Conservation (phyloP, 2,329 filamentous ascomycete genomes). For the Parastagonospora nodorum region DNA sequence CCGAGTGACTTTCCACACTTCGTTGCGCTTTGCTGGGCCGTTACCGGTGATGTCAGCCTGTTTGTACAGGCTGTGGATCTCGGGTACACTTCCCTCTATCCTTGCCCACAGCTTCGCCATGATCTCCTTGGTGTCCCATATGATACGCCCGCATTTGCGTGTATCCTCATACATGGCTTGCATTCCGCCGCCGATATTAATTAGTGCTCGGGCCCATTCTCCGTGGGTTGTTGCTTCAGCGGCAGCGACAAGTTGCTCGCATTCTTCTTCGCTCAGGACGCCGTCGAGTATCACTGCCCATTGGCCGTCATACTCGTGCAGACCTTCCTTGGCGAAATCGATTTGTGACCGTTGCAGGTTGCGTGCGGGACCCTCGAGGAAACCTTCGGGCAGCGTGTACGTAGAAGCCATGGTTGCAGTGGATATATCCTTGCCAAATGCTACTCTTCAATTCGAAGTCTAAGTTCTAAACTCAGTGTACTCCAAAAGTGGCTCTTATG, state of each 20-base stretch:
- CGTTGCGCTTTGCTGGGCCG: slow-evolving; percentile 49
- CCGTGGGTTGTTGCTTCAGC: slow-evolving; percentile 38
- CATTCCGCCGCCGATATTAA: slow-evolving; percentile 67
- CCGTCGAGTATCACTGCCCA: slow-evolving; percentile 69
- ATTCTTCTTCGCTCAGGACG: slow-evolving; percentile 68
- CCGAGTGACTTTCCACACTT: slow-evolving; percentile 52
- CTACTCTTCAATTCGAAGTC: not conserved
- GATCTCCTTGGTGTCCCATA: slow-evolving; percentile 70
- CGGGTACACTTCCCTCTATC: slow-evolving; percentile 52
- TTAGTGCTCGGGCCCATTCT: slow-evolving; percentile 70
- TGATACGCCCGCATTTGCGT: slow-evolving; percentile 75
- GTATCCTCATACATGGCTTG: slow-evolving; percentile 64
- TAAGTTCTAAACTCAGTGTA: too few species aligned
- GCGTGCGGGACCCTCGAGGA: slow-evolving; percentile 53
- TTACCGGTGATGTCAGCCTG: slow-evolving; percentile 51
- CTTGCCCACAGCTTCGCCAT: slow-evolving; percentile 68
- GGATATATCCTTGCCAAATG: not conserved
- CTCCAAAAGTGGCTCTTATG: not conserved
- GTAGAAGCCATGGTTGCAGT: slow-evolving; percentile 21
- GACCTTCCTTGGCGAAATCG: slow-evolving; percentile 54
- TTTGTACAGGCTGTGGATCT: slow-evolving; percentile 53
- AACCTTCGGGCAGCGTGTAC: slow-evolving; percentile 53
- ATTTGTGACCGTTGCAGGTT: slow-evolving; percentile 57
- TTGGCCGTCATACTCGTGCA: slow-evolving; percentile 59
- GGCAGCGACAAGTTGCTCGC: slow-evolving; percentile 45